Conservation (phyloP, 768 basidiomycete genomes). For the Hebeloma cylindrosporum region DNA sequence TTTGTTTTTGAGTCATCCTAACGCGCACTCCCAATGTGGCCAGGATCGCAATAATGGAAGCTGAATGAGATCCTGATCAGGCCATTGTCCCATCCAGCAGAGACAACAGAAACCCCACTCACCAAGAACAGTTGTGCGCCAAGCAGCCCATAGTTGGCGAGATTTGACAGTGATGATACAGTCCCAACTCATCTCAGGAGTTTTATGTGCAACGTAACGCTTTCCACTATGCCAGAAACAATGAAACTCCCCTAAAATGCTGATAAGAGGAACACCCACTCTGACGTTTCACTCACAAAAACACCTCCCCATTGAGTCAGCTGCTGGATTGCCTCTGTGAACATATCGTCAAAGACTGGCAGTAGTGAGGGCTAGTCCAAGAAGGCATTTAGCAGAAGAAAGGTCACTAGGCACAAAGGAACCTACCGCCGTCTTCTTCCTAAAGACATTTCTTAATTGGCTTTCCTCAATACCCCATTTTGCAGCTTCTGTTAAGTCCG, state of each 20-base stretch:
- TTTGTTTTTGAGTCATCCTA: conserved; percentile 49
- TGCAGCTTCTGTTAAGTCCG: conserved; percentile 59
- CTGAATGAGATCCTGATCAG: conserved; percentile 20
- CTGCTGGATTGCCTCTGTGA: conserved; percentile 77
- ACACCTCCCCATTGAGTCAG: conserved; percentile 74
- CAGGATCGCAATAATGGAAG: conserved; percentile 33
- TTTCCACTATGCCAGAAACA: conserved; percentile 48
- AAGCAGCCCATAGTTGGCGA: conserved; percentile 66
- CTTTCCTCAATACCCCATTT: conserved; percentile 73
- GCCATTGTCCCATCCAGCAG: conserved; percentile 5
- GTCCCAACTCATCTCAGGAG: conserved; percentile 61
- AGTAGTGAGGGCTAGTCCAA: conserved; percentile 51
- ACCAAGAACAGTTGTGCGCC: conserved; percentile 67
- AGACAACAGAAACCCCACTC: conserved; percentile 26
- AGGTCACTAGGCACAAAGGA: conserved; percentile 3
- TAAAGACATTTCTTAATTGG: conserved; percentile 56
- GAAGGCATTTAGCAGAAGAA: conserved; percentile 12
- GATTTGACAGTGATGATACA: conserved; percentile 68
- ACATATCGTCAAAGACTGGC: conserved; percentile 66
- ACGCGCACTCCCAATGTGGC: conserved; percentile 32
- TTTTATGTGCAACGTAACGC: conserved; percentile 75
- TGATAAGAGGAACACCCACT: conserved; percentile 45
- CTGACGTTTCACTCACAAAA: conserved; percentile 59
- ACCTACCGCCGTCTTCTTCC: conserved; percentile 55
- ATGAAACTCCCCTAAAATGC: conserved; percentile 7